Conservation (phyloP, 345 rosid species). For the Viola odorata region DNA sequence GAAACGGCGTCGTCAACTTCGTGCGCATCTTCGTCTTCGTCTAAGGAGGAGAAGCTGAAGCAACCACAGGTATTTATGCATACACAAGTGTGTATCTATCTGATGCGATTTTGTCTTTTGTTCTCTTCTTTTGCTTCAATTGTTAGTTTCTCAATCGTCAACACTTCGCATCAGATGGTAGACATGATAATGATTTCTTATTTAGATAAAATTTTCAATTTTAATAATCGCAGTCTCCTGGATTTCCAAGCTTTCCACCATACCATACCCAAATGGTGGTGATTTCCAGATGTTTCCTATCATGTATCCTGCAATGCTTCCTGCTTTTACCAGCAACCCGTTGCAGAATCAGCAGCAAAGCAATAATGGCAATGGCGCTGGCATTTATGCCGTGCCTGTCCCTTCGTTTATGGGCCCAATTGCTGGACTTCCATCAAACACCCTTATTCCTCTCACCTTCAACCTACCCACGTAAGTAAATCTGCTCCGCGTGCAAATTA, state of each 20-base stretch:
- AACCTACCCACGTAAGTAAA: conserved; percentile 76
- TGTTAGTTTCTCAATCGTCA: not conserved
- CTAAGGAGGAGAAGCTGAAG: not conserved
- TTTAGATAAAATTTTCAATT: not conserved
- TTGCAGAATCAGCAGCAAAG: conserved; percentile 53
- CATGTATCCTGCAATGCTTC: conserved; percentile 48
- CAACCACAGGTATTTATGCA: conserved; percentile 4
- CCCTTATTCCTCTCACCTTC: conserved; percentile 88
- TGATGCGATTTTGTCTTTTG: not conserved
- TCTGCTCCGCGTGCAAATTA: not conserved
- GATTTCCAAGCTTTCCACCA: conserved; percentile 5
- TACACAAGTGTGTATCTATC: not conserved
- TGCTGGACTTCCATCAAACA: conserved; percentile 60
- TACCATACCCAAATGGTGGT: conserved; percentile 38
- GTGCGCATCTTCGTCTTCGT: conserved; percentile 1
- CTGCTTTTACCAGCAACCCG: conserved; percentile 25
- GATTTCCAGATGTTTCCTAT: conserved; percentile 59
- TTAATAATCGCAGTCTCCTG: not conserved
- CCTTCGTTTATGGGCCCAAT: conserved; percentile 50
- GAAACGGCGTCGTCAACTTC: conserved; percentile 1
- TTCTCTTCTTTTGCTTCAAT: not conserved
- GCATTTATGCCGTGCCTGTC: conserved; percentile 82
- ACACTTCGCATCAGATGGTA: too few relatives aligned
- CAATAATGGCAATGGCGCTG: conserved; percentile 62
- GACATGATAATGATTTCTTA: not conserved